Evolutionary conservation across 2,329 filamentous ascomycete species (phyloP).

Genomic region (Penicillium hesseltinei): DNA sequence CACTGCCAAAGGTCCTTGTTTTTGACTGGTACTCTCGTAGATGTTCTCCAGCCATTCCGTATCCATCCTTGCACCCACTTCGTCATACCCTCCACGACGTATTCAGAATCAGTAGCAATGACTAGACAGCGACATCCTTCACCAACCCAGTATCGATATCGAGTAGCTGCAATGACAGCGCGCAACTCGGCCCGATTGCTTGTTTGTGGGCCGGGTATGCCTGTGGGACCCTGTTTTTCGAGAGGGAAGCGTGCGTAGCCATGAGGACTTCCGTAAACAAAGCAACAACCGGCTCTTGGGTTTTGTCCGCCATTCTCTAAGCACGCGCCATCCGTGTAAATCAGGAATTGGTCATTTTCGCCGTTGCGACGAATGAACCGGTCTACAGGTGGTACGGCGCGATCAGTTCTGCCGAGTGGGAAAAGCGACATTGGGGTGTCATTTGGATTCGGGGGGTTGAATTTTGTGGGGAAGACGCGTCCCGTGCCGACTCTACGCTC

Average conservation of each 20-base stretch:
- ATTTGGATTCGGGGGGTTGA: too few species aligned
- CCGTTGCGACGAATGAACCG: background rate
- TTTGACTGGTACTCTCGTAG: background rate
- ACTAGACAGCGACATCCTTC: constrained; percentile 48
- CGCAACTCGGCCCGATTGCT: constrained; percentile 58
- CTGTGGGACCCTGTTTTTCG: background rate
- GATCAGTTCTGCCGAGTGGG: too few species aligned
- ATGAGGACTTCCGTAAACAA: background rate
- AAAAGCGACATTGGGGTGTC: too few species aligned
- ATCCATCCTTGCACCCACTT: constrained; percentile 39
- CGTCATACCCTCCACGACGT: constrained; percentile 50
- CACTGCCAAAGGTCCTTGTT: constrained; percentile 46
- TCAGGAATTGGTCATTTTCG: background rate
- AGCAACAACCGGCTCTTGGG: background rate
- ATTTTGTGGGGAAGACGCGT: too few species aligned
- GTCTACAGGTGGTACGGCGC: too few species aligned
- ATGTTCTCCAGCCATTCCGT: constrained; percentile 44
- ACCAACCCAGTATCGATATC: constrained; percentile 44
- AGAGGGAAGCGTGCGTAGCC: background rate
- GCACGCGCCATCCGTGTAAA: background rate
- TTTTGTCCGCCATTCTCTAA: background rate
- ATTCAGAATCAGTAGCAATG: constrained; percentile 56
- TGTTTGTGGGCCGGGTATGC: constrained; percentile 35
- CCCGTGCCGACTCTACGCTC: too few species aligned
- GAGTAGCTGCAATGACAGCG: constrained; percentile 52